Percentiles rank a stretch among this genome's conserved stretches.
These are phyloP conservation scores for Yarrowia galli DNA, from an alignment of 1,139 yeast genomes.

Conservation along the genomic window DNA sequence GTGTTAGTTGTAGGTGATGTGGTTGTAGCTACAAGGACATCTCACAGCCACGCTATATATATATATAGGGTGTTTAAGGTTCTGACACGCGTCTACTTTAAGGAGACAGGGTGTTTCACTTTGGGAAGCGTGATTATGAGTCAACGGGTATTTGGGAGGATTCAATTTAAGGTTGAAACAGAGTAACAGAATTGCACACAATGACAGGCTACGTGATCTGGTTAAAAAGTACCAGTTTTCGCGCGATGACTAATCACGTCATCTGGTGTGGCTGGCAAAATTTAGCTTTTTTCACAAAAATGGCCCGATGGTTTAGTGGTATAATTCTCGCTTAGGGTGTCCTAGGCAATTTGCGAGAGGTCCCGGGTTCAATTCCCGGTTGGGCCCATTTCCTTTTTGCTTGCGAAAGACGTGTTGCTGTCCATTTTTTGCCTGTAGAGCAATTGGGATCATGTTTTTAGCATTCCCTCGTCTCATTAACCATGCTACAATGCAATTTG, in stretches of 20 bases:
- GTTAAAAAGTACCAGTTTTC: no score
- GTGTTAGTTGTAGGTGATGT: neutral
- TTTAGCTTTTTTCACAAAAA: neutral
- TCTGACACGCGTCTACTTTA: neutral
- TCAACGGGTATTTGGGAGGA: no score
- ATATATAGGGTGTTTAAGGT: neutral
- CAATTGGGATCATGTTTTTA: no score
- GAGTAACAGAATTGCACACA: no score
- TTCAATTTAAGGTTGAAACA: no score
- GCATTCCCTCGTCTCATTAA: no score
- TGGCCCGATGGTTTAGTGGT: conserved; percentile 39
- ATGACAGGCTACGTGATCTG: no score
- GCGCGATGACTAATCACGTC: neutral
- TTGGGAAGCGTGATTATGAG: neutral
- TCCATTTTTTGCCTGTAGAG: no score
- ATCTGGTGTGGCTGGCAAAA: neutral
- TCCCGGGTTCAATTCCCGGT: conserved; percentile 39
- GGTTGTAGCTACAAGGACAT: neutral
- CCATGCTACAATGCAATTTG: no score
- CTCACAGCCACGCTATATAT: conserved; percentile 1
- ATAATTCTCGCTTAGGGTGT: conserved; percentile 37
- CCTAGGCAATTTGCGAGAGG: conserved; percentile 39
- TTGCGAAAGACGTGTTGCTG: no score
- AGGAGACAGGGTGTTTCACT: neutral
- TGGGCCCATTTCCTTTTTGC: conserved; percentile 15